A percentile compares a stretch with the other conserved stretches of the same genome.
Evolutionary conservation across 176 grass and related monocot species (phyloP).

Genomic region (Triticum timopheevii): DNA sequence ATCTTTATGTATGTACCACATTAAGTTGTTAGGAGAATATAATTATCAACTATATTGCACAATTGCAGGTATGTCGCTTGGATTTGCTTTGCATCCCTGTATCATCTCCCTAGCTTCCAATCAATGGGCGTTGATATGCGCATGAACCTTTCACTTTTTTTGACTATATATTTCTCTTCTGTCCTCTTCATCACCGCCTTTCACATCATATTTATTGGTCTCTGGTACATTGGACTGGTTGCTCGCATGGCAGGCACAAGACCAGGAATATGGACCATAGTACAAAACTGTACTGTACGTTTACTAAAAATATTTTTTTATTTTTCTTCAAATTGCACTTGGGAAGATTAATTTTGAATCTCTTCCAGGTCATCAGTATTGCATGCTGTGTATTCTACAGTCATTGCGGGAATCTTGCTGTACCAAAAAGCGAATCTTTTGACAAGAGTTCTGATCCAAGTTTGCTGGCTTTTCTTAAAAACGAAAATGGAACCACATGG

Average conservation of each 20-base stretch:
- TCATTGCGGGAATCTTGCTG: slow-evolving; percentile 76
- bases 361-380: slow-evolving; percentile 84
- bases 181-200: slow-evolving; percentile 83
- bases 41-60: slow-evolving; percentile 23
- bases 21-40: slow-evolving; percentile 6
- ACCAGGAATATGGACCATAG: slow-evolving; percentile 82
- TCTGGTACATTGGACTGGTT: slow-evolving; percentile 92
- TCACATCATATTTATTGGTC: slow-evolving; percentile 89
- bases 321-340: background rate
- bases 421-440: slow-evolving; percentile 67
- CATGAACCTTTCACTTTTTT: slow-evolving; percentile 94
- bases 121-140: slow-evolving; percentile 99
- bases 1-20: slow-evolving; percentile 11
- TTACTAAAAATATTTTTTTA: background rate
- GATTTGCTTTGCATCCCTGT: slow-evolving; percentile 89
- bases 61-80: slow-evolving; percentile 88
- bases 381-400: slow-evolving; percentile 94
- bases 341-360: slow-evolving; percentile 23
- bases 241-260: slow-evolving; percentile 78
- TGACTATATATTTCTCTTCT: slow-evolving; percentile 92
- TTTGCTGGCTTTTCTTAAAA: slow-evolving; percentile 56
- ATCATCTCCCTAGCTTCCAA: slow-evolving; percentile 94
- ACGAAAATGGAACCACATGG: slow-evolving; percentile 63
- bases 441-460: slow-evolving; percentile 44
- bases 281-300: slow-evolving; percentile 92